Percentiles rank a stretch among this genome's conserved stretches.
Conservation (phyloP, 495 filamentous ascomycete species). For the Xylaria venustula region DNA sequence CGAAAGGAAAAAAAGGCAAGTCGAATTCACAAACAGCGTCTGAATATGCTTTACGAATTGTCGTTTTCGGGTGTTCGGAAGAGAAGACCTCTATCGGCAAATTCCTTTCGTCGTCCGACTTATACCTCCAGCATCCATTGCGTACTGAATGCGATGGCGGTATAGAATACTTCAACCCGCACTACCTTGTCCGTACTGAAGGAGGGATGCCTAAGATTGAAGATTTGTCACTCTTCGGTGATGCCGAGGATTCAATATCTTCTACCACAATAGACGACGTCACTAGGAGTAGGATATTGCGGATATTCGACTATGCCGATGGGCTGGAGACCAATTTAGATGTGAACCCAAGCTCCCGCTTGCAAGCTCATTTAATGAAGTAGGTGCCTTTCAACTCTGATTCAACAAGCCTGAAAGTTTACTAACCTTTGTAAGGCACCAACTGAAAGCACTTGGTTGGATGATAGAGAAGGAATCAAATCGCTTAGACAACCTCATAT, state of each 20-base stretch:
- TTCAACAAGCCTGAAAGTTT: neutral
- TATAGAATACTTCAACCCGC: slow-evolving; percentile 22
- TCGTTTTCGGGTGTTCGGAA: too few species aligned
- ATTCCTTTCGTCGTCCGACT: neutral
- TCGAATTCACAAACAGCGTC: too few species aligned
- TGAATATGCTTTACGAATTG: too few species aligned
- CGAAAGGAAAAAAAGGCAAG: too few species aligned
- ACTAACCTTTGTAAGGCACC: neutral
- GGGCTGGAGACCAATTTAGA: neutral
- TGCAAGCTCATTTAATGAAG: neutral
- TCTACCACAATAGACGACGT: neutral
- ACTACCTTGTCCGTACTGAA: slow-evolving; percentile 23
- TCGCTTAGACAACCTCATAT: neutral
- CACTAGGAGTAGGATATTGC: neutral
- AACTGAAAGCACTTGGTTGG: neutral
- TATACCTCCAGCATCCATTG: neutral
- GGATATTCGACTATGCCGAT: neutral
- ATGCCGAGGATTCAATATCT: too few species aligned
- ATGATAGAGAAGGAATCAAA: neutral
- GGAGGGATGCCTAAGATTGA: slow-evolving; percentile 13
- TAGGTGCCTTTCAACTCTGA: neutral
- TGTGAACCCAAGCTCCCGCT: neutral
- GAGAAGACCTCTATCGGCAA: neutral
- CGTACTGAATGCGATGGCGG: neutral
- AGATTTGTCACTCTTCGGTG: too few species aligned